phyloP scores from a whole-genome alignment of 164 flowering plant species.

The Vitis labrusca region DNA sequence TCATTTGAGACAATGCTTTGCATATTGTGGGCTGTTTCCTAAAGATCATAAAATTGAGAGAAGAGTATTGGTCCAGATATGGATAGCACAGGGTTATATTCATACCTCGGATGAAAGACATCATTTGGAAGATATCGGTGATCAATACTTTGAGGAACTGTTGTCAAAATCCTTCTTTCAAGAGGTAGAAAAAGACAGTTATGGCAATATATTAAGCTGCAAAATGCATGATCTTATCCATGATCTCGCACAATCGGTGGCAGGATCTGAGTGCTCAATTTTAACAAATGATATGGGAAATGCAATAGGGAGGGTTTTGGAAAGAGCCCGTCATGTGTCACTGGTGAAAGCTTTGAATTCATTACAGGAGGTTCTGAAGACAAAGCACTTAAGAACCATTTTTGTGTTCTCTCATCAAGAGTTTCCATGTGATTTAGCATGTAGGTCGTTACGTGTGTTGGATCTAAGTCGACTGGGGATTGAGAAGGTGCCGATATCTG shows the following conservation, averaged over 20 bases:
- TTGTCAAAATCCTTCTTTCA: not conserved
- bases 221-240: constrained; percentile 18
- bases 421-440: no score
- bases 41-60: not conserved
- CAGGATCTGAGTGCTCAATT: not conserved
- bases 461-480: no score
- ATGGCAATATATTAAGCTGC: not conserved
- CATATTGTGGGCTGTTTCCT: not conserved
- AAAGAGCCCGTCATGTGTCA: not conserved
- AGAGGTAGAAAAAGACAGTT: not conserved
- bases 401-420: no score
- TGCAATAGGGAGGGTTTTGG: no score
- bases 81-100: no score
- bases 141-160: not conserved
- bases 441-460: no score
- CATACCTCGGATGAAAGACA: no score
- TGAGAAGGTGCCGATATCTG: not conserved
- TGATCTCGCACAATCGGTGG: constrained; percentile 8
- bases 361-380: no score
- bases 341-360: no score
- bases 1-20: not conserved
- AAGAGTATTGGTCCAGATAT: no score
- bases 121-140: no score
- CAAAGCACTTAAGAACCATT: no score
- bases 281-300: not conserved